phyloP scores from a whole-genome alignment of 208 protist genomes.

The Trypanosoma rangeli region DNA sequence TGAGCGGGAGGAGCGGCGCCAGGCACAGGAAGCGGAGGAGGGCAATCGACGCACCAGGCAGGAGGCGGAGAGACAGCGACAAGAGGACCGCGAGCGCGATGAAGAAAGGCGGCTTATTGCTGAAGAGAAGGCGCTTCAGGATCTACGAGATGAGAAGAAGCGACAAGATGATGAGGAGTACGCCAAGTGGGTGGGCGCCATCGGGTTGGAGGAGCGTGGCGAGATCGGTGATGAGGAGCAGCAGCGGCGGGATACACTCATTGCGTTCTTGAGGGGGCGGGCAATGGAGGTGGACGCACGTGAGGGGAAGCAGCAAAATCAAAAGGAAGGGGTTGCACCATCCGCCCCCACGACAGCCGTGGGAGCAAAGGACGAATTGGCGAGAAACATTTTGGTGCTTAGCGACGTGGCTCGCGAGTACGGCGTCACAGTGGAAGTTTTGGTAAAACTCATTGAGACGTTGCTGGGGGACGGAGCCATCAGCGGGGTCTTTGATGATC shows the following conservation, averaged over 20 bases:
- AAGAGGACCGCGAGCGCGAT: constrained; percentile 26
- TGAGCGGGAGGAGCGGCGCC: constrained; percentile 48
- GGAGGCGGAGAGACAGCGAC: constrained; percentile 9
- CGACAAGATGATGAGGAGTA: constrained; percentile 64
- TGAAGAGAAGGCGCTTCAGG: constrained; percentile 53
- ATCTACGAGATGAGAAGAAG: constrained; percentile 63
- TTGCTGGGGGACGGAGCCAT: constrained; percentile 44
- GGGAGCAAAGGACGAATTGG: neutral
- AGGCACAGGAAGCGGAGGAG: constrained; percentile 20
- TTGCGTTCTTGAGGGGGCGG: constrained; percentile 32
- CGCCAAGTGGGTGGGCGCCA: constrained; percentile 57
- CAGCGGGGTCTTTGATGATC: constrained; percentile 76
- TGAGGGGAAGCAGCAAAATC: constrained; percentile 1
- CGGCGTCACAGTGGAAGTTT: constrained; percentile 51
- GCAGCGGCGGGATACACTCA: constrained; percentile 32
- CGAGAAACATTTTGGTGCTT: constrained; percentile 56
- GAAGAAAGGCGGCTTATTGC: constrained; percentile 36
- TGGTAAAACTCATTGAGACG: constrained; percentile 59
- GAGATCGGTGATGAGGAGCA: constrained; percentile 60
- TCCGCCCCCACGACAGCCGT: neutral
- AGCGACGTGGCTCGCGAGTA: constrained; percentile 51
- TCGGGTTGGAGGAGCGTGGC: constrained; percentile 64
- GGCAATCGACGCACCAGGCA: constrained; percentile 20
- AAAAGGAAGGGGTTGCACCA: neutral
- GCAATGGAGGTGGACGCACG: constrained; percentile 34